These are phyloP conservation scores for Ogataea glucozyma DNA, from an alignment of 805 yeast genomes.

Conservation along the genomic window DNA sequence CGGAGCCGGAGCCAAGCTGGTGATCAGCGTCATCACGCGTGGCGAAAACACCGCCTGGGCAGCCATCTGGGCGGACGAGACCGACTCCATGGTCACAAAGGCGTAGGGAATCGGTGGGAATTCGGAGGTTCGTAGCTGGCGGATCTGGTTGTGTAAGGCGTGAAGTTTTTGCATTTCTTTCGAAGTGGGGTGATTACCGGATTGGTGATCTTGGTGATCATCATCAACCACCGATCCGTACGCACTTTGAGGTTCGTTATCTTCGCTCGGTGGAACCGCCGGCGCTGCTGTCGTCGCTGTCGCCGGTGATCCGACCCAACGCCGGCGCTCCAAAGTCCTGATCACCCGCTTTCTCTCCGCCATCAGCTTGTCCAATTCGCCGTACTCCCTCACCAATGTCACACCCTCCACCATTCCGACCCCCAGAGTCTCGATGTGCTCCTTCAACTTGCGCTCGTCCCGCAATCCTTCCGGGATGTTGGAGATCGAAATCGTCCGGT, in stretches of 20 bases:
- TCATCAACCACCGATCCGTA: too few relatives aligned
- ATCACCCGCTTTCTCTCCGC: slow-evolving; percentile 36
- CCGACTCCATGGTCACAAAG: slow-evolving; percentile 90
- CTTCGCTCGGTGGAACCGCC: too few relatives aligned
- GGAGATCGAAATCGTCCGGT: slow-evolving; percentile 55
- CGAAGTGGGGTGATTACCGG: too few relatives aligned
- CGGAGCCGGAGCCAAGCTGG: slow-evolving; percentile 92
- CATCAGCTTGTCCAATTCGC: slow-evolving; percentile 42
- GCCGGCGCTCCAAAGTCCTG: too few relatives aligned
- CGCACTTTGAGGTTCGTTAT: too few relatives aligned
- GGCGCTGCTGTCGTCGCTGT: too few relatives aligned
- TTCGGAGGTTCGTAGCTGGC: slow-evolving; percentile 30
- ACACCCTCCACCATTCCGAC: slow-evolving; percentile 56
- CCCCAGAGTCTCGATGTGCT: slow-evolving; percentile 54
- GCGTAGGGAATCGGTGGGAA: slow-evolving; percentile 49
- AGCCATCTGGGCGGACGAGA: slow-evolving; percentile 94
- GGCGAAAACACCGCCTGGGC: slow-evolving; percentile 96
- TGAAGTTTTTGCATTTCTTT: slow-evolving; percentile 33
- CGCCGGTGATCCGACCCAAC: too few relatives aligned
- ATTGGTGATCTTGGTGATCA: too few relatives aligned
- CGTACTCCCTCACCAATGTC: slow-evolving; percentile 44
- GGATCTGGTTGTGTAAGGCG: slow-evolving; percentile 42
- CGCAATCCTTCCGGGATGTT: slow-evolving; percentile 53
- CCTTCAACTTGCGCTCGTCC: slow-evolving; percentile 44
- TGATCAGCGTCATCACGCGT: slow-evolving; percentile 76